Percentiles rank a stretch among this genome's conserved stretches.
Conservation (phyloP, 2,329 filamentous ascomycete species). For the Fusarium palustre region DNA sequence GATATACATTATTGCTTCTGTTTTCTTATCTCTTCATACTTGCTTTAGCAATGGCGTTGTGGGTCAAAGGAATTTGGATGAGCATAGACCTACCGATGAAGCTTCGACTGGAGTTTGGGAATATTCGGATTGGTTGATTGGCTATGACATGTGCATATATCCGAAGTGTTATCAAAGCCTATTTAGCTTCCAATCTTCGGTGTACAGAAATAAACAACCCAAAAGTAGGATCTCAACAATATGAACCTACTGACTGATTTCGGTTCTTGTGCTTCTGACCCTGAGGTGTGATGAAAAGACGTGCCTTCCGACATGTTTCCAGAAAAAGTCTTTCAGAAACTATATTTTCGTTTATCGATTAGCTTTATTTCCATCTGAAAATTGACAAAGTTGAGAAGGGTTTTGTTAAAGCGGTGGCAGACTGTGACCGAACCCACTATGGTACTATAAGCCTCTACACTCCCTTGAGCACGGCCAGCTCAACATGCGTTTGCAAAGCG, state of each 20-base stretch:
- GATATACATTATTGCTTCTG: neutral
- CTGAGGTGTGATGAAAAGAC: neutral
- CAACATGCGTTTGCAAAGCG: no score
- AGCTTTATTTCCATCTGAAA: neutral
- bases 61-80: neutral
- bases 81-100: neutral
- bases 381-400: neutral
- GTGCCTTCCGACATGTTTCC: neutral
- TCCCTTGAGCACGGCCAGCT: no score
- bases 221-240: neutral
- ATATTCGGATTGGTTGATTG: neutral
- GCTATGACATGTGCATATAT: neutral
- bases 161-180: neutral
- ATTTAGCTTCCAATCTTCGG: neutral
- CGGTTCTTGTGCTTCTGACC: neutral
- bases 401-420: no score
- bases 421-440: no score
- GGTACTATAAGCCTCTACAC: no score
- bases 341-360: neutral
- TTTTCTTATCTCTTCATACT: neutral
- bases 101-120: neutral
- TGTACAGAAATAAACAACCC: neutral
- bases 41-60: constrained; percentile 22
- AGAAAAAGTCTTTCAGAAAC: no score
- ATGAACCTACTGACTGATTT: neutral